phyloP scores from a whole-genome alignment of 257 asterid species.

The Pogostemon cablin region DNA sequence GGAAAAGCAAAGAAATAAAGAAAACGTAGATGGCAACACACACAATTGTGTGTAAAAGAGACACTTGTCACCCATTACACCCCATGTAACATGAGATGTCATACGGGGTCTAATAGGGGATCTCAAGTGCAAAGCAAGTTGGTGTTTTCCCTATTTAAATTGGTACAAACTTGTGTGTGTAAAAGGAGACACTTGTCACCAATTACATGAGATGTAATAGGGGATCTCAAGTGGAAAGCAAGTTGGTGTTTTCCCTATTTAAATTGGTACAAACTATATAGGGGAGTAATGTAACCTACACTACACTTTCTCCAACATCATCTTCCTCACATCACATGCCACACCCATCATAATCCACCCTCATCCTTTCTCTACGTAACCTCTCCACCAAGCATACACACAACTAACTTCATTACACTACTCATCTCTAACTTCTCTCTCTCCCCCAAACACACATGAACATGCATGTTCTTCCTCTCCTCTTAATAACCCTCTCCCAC shows the following conservation, averaged over 20 bases:
- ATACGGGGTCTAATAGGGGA: no score
- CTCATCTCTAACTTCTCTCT: constrained; percentile 7
- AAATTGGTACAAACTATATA: constrained; percentile 1
- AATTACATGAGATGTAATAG: no score
- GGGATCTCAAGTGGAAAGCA: no score
- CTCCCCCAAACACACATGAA: constrained; percentile 25
- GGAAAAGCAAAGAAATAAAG: not conserved
- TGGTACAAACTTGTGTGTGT: not conserved
- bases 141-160: constrained; percentile 21
- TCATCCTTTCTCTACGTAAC: constrained; percentile 34
- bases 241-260: not conserved
- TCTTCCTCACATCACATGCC: constrained; percentile 18
- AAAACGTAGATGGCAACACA: not conserved
- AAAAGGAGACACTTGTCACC: no score
- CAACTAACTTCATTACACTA: not conserved
- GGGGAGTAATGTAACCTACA: not conserved
- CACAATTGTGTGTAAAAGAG: no score
- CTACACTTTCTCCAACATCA: not conserved
- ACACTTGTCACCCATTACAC: no score
- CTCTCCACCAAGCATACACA: constrained; percentile 35
- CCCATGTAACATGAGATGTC: no score
- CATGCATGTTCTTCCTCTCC: constrained; percentile 33
- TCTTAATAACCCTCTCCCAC: constrained; percentile 20
- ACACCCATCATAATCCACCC: constrained; percentile 26
- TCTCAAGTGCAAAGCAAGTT: no score